These are phyloP conservation scores for Canariomyces notabilis DNA, from an alignment of 2,329 filamentous ascomycete species.

Conservation along the genomic window DNA sequence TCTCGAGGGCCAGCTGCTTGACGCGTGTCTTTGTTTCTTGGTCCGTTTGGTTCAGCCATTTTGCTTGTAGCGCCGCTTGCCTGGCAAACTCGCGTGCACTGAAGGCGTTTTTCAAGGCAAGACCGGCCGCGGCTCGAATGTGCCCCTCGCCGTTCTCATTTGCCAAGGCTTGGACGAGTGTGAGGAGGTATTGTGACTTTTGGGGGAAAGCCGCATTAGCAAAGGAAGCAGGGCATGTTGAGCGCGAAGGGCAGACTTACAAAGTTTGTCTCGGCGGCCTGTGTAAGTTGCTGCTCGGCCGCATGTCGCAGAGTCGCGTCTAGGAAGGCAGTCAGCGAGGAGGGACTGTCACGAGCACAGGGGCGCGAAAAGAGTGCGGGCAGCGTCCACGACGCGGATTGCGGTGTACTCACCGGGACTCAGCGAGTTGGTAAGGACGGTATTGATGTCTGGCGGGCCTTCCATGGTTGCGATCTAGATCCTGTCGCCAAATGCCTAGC, in stretches of 20 bases:
- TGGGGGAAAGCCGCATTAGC: slow-evolving; percentile 12
- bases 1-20: slow-evolving; percentile 86
- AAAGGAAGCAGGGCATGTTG: background rate
- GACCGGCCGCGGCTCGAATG: slow-evolving; percentile 89
- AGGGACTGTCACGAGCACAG: slow-evolving; percentile 18
- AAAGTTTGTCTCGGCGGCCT: slow-evolving; percentile 92
- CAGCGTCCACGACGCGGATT: slow-evolving; percentile 13
- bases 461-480: slow-evolving; percentile 48
- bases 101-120: slow-evolving; percentile 98
- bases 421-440: slow-evolving; percentile 95
- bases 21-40: slow-evolving; percentile 78
- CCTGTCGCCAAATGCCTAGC: slow-evolving; percentile 16
- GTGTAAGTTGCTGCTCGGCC: slow-evolving; percentile 89
- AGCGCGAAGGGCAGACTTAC: slow-evolving; percentile 49
- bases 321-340: slow-evolving; percentile 42
- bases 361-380: slow-evolving; percentile 15
- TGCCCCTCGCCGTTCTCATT: slow-evolving; percentile 79
- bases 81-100: slow-evolving; percentile 83
- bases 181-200: slow-evolving; percentile 86
- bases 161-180: slow-evolving; percentile 88
- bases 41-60: slow-evolving; percentile 85
- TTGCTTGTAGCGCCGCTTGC: slow-evolving; percentile 83
- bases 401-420: slow-evolving; percentile 68
- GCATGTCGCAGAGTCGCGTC: slow-evolving; percentile 85
- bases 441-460: slow-evolving; percentile 82